Evolutionary conservation across 441 rosid genomes (phyloP).

Genomic region (Mallotus japonicus): DNA sequence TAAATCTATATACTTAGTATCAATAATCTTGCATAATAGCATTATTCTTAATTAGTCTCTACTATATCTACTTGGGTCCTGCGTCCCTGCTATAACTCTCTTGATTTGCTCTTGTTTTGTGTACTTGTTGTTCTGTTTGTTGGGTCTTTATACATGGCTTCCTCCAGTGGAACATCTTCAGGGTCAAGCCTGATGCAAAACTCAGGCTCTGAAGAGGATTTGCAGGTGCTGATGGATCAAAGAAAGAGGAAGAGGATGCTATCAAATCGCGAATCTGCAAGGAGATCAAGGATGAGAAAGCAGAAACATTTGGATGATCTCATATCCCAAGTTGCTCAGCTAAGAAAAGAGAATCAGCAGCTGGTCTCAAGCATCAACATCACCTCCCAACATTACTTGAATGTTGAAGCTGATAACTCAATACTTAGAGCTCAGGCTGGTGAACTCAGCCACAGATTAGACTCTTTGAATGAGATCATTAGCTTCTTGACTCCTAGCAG

Average conservation of each 20-base stretch:
- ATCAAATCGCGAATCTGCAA: conserved; percentile 90
- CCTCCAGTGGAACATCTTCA: conserved; percentile 60
- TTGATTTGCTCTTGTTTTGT: conserved; percentile 7
- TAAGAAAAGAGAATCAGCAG: conserved; percentile 51
- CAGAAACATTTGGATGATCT: conserved; percentile 80
- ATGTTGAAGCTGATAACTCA: conserved; percentile 64
- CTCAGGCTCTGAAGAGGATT: conserved; percentile 69
- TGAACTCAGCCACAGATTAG: conserved; percentile 69
- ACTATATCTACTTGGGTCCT: conserved; percentile 46
- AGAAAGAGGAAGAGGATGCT: conserved; percentile 78
- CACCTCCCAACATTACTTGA: conserved; percentile 46
- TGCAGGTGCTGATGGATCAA: conserved; percentile 56
- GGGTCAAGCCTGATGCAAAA: conserved; percentile 45
- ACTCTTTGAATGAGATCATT: conserved; percentile 63
- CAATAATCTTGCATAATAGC: conserved; percentile 10
- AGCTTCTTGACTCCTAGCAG: conserved; percentile 37
- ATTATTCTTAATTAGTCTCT: conserved; percentile 14
- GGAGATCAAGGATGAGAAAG: conserved; percentile 89
- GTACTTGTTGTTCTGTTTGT: background rate
- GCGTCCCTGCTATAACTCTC: conserved; percentile 25
- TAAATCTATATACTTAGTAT: background rate
- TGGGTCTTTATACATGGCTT: conserved; percentile 26
- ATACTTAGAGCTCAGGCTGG: conserved; percentile 62
- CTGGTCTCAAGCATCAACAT: conserved; percentile 42
- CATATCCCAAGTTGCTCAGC: conserved; percentile 40